Evolutionary conservation across 345 rosid species (phyloP), one percentile per base, ranked within the genome.

Genomic region (Eucalyptus lansdowneana): DNA sequence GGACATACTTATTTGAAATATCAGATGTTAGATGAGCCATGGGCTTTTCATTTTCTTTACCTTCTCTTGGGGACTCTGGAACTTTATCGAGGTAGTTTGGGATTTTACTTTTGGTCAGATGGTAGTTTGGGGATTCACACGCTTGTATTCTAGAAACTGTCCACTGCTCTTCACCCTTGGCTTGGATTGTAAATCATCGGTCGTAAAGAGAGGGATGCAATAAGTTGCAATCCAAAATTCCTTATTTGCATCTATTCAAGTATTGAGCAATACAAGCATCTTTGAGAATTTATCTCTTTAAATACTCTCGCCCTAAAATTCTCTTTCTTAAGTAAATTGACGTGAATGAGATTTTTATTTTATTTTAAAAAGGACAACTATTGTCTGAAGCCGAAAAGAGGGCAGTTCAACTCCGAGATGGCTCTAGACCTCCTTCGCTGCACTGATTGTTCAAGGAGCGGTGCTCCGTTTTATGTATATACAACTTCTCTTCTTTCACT

Each of bases 21-120:
- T 72, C 40, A 34, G 81, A 19, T 34, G 1, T 34, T 0, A 34
- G 81, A 72, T 0, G 83, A 0, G 29, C 29, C 15, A 21, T 76
- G 85, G 45, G 29, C 22, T 76, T 21, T 40, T 27, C 16, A 21
- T 76, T 21, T 76, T 25, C 27, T 40, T 22, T 40, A 9, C 29
- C 27, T 40, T 40, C 15, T 76, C 25, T 21, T 40, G 15, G 45
- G 47, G 45, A 76, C 83, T 19, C 13, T 19, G 10, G 25, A 37
- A 37, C 8, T 37, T 37, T 21, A 37, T 76, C 8, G 29, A 44
- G 81, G 81, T 34, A 72, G 44, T 34, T 16, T 9, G 81, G 81
- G 34, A 72, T 72, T 17, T 72, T 21, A 53, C 4, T 0, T 53
- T 53, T 21, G 58, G 2, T 53, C 58, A 21, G 25, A 53, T 14